phyloP scores from a whole-genome alignment of 306 rosid genomes.

The Coriaria nepalensis region DNA sequence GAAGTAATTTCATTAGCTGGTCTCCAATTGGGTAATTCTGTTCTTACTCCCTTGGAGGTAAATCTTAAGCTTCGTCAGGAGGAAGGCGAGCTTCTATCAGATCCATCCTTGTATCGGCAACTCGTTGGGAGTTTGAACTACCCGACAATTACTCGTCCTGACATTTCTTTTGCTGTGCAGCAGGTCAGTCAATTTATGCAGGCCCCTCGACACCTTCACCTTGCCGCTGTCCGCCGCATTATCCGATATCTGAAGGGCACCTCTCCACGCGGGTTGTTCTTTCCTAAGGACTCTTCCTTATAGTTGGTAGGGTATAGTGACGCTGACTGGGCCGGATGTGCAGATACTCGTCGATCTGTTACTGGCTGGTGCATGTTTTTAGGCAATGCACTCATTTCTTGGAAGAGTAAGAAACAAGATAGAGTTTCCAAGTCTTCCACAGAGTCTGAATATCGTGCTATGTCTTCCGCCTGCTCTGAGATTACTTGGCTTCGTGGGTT shows the following conservation, averaged over 20 bases:
- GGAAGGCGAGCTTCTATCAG: no score
- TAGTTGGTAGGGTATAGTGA: no score
- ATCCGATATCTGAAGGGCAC: no score
- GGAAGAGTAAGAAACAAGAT: no score
- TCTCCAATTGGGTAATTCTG: neutral
- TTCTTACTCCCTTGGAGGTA: neutral
- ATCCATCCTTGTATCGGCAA: neutral
- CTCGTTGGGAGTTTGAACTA: conserved; percentile 3
- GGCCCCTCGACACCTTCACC: neutral
- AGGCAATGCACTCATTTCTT: neutral
- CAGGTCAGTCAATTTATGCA: conserved; percentile 6
- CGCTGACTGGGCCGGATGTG: no score
- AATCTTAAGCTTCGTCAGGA: neutral
- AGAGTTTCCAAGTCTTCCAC: no score
- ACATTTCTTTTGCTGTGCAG: neutral
- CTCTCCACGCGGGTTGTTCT: no score
- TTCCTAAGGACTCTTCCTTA: no score
- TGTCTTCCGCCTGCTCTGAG: neutral
- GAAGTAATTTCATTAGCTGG: neutral
- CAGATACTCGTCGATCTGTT: neutral
- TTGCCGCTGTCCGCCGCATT: neutral
- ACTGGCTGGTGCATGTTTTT: conserved; percentile 5
- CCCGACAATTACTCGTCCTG: conserved; percentile 2
- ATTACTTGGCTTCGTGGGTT: neutral
- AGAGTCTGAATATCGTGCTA: neutral